These are phyloP conservation scores for Coniophora puteana DNA, from an alignment of 1,284 basidiomycete genomes.

Conservation along the genomic window DNA sequence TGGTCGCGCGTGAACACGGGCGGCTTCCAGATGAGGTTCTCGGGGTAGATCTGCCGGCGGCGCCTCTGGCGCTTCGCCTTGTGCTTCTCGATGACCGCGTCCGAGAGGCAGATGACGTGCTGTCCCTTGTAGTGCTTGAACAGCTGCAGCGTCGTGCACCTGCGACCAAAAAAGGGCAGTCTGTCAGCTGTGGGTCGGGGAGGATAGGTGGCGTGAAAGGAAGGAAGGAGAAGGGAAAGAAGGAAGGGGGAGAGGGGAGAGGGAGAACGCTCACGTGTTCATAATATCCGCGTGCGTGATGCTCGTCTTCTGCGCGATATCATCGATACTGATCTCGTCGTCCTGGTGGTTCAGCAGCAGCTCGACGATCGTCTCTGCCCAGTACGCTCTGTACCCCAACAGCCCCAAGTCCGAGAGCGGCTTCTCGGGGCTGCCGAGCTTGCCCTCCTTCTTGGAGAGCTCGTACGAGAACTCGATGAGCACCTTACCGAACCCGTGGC, in stretches of 20 bases:
- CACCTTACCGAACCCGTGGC: constrained; percentile 92
- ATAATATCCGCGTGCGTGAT: constrained; percentile 97
- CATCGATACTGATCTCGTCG: constrained; percentile 92
- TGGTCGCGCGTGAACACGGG: constrained; percentile 90
- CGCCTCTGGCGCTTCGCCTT: constrained; percentile 82
- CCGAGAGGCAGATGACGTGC: constrained; percentile 91
- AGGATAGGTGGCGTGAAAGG: background rate
- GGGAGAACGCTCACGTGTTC: constrained; percentile 78
- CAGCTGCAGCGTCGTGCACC: constrained; percentile 90
- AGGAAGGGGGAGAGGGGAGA: constrained; percentile 8
- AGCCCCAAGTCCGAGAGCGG: constrained; percentile 94
- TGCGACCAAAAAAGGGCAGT: constrained; percentile 31
- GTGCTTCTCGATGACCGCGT: constrained; percentile 89
- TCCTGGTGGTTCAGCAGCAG: constrained; percentile 70
- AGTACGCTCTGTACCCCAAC: constrained; percentile 93
- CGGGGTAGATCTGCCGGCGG: constrained; percentile 77
- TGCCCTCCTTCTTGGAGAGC: constrained; percentile 93
- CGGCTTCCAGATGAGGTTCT: constrained; percentile 89
- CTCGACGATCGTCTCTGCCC: constrained; percentile 97
- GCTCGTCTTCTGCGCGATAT: constrained; percentile 95
- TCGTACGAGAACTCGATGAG: constrained; percentile 99
- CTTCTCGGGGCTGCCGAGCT: constrained; percentile 97
- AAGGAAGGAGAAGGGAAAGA: constrained; percentile 9
- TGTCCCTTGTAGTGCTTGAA: constrained; percentile 97
- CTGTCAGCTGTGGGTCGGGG: constrained; percentile 15